A percentile compares a stretch with the other conserved stretches of the same genome.
Conservation (phyloP, 2,329 filamentous ascomycete genomes). For the Escovopsis weberi region DNA sequence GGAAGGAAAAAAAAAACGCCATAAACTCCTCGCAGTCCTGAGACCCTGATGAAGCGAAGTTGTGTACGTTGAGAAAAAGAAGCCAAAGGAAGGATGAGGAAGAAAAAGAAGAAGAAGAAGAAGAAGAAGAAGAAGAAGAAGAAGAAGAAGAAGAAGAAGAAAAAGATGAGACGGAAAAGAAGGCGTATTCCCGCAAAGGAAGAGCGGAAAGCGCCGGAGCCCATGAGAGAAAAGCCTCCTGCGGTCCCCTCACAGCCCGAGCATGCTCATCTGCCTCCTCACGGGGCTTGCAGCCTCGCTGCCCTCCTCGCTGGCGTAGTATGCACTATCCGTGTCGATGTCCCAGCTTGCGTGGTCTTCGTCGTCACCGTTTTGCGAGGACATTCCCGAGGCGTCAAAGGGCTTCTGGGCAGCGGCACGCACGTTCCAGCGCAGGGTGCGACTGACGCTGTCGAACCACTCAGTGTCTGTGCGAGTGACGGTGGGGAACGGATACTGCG, state of each 20-base stretch:
- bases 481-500: slow-evolving; percentile 93
- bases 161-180: not conserved
- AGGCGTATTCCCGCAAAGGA: no score
- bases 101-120: not conserved
- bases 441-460: slow-evolving; percentile 92
- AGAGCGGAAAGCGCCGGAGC: no score
- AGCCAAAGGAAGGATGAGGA: not conserved
- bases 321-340: slow-evolving; percentile 77
- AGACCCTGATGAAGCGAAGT: not conserved
- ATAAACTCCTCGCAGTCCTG: not conserved
- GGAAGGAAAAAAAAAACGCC: not conserved
- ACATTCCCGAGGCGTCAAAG: slow-evolving; percentile 41
- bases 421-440: slow-evolving; percentile 90
- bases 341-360: slow-evolving; percentile 62
- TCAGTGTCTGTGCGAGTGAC: slow-evolving; percentile 80
- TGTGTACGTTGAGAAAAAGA: not conserved
- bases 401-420: slow-evolving; percentile 84
- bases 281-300: slow-evolving; percentile 53
- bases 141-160: not conserved
- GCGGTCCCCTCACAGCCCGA: slow-evolving; percentile 29
- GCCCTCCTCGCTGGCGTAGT: slow-evolving; percentile 58
- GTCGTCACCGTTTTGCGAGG: slow-evolving; percentile 21
- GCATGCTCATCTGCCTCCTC: slow-evolving; percentile 57
- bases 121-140: not conserved
- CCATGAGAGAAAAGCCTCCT: not conserved